Evolutionary conservation across 75 land plant species (phyloP), one percentile per base, ranked within the genome.

Genomic region (Pinus tabuliformis): DNA sequence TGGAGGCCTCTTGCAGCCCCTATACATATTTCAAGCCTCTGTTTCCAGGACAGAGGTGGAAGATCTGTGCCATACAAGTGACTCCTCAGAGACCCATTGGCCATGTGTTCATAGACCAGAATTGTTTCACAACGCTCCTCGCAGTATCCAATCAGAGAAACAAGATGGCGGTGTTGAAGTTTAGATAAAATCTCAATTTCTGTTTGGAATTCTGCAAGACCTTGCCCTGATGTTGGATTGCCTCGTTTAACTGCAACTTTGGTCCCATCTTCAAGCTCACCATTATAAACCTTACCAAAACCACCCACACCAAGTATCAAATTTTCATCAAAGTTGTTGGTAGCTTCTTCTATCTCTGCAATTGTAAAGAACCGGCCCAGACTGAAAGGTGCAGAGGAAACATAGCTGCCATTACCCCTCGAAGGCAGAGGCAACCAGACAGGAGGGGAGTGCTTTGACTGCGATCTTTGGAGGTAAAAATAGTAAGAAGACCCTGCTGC

Each of bases 91-190:
- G 88, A 85, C 21, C 98, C 99, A 58, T 93, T 88, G 14, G 89
- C 87, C 98, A 95, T 95, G 91, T 80, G 93, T 76, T 95, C 98
- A 58, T 95, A 95, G 26, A 95, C 98, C 5, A 95, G 83, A 77
- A 95, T 92, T 90, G 88, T 90, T 80, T 88, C 88, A 3, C 80
- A 73, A 36, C 77, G 75, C 70, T 89, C 91, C 58, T 95, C 91
- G 80, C 98, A 95, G 77, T 91, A 91, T 20, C 98, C 98, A 26
- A 91, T 85, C 13, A 95, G 91, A 3, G 90, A 88, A 5, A 95
- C 96, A 0, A 95, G 86, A 76, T 95, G 96, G 9, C 90, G 79
- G 82, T 95, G 98, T 13, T 91, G 86, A 66, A 95, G 90, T 82
- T 90, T 89, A 59, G 97, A 88, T 42, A 95, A 85, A 88, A 93